These are phyloP conservation scores for Viridothelium virens DNA, from an alignment of 495 filamentous ascomycete species.

Conservation along the genomic window DNA sequence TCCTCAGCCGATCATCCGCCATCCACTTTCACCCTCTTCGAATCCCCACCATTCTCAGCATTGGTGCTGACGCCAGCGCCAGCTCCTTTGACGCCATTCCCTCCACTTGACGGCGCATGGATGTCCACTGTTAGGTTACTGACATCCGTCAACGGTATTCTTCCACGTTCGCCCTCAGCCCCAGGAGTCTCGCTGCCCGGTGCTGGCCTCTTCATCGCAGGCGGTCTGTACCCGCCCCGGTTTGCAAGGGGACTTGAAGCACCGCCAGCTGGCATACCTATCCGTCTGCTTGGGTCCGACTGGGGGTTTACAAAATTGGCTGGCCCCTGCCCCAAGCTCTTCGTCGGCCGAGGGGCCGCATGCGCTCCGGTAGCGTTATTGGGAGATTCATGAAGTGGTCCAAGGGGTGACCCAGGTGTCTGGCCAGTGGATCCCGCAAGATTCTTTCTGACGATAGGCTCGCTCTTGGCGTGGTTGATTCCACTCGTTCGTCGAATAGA, in stretches of 20 bases:
- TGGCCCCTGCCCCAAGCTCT: conserved; percentile 24
- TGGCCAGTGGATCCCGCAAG: conserved; percentile 32
- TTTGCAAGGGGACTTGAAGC: conserved; percentile 50
- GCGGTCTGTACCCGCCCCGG: conserved; percentile 52
- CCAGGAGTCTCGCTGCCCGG: conserved; percentile 18
- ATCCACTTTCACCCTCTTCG: conserved; percentile 24
- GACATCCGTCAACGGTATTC: conserved; percentile 33
- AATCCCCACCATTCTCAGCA: conserved; percentile 17
- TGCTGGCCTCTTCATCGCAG: conserved; percentile 45
- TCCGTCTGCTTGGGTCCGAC: conserved; percentile 56
- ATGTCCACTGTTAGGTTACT: conserved; percentile 28
- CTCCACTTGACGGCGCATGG: not conserved
- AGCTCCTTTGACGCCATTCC: not conserved
- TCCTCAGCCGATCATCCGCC: not conserved
- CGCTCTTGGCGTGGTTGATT: conserved; percentile 70
- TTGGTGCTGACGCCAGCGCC: conserved; percentile 9
- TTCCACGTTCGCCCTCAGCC: conserved; percentile 6
- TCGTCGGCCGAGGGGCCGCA: not conserved
- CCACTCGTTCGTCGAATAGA: conserved; percentile 84
- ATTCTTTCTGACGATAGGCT: conserved; percentile 49
- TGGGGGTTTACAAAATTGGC: conserved; percentile 62
- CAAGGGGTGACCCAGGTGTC: conserved; percentile 9
- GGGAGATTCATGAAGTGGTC: not conserved
- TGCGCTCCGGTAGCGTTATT: not conserved
- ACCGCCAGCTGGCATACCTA: conserved; percentile 59